phyloP scores from a whole-genome alignment of 163 green algal species.

The Chlamydomonas reinhardtii region DNA sequence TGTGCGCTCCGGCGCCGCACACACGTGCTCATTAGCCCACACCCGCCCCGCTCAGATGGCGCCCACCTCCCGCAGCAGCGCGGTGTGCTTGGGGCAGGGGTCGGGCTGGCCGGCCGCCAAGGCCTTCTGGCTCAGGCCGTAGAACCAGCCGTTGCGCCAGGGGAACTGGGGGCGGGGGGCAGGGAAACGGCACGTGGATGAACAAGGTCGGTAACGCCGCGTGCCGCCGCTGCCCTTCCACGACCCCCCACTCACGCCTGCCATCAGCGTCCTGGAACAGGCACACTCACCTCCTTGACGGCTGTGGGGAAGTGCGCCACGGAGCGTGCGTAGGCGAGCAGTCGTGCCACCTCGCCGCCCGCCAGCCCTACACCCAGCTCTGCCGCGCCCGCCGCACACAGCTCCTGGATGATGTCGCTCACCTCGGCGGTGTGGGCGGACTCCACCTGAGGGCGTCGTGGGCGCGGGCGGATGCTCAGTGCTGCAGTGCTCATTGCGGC shows the following conservation, averaged over 20 bases:
- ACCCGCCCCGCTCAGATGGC: conserved; percentile 57
- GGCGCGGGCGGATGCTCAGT: no score
- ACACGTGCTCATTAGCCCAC: no score
- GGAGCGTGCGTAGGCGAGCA: conserved; percentile 90
- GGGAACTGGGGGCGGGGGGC: conserved; percentile 73
- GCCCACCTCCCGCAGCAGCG: conserved; percentile 85
- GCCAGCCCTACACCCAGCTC: conserved; percentile 82
- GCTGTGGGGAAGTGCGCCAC: conserved; percentile 98
- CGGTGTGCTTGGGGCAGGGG: conserved; percentile 92
- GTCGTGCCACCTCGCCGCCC: conserved; percentile 70
- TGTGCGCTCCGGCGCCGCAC: no score
- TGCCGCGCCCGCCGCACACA: conserved; percentile 75
- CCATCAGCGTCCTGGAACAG: no score
- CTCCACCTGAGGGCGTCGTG: conserved; percentile 79
- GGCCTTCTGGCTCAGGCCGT: conserved; percentile 77
- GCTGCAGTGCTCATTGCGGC: no score
- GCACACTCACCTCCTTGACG: conserved; percentile 92
- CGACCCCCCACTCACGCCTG: no score
- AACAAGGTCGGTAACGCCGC: no score
- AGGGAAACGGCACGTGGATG: no score
- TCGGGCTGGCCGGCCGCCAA: conserved; percentile 78
- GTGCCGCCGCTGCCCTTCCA: no score
- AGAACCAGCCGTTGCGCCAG: conserved; percentile 98
- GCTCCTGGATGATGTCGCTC: conserved; percentile 80
- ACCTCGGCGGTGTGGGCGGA: conserved; percentile 78